Conservation (phyloP, 345 rosid genomes). For the Capsella bursapastoris region DNA sequence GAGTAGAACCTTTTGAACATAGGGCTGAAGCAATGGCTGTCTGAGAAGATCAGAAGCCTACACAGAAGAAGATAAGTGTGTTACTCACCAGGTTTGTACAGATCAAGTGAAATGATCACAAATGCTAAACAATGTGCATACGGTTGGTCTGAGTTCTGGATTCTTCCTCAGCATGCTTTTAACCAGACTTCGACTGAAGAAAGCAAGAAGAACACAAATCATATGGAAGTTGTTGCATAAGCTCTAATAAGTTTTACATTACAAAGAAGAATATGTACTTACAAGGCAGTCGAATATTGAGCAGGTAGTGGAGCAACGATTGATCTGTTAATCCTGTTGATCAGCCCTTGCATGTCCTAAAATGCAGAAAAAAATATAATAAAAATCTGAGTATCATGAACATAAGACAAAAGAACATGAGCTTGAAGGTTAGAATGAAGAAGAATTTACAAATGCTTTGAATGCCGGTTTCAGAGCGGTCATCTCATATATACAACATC, state of each 20-base stretch:
- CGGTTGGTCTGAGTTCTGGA: slow-evolving; percentile 96
- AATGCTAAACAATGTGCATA: slow-evolving; percentile 49
- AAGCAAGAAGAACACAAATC: slow-evolving; percentile 18
- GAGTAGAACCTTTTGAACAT: slow-evolving; percentile 71
- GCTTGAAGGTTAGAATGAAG: slow-evolving; percentile 20
- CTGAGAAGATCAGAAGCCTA: slow-evolving; percentile 94
- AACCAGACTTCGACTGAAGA: slow-evolving; percentile 85
- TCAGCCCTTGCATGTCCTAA: slow-evolving; percentile 99
- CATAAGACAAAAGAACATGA: slow-evolving; percentile 18
- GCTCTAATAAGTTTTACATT: too few species aligned
- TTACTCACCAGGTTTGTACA: slow-evolving; percentile 18
- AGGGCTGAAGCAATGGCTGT: slow-evolving; percentile 78
- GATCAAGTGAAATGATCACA: slow-evolving; percentile 8
- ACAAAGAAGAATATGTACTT: slow-evolving; percentile 47
- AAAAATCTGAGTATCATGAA: slow-evolving; percentile 1
- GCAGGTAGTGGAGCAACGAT: slow-evolving; percentile 95
- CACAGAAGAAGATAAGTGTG: slow-evolving; percentile 28
- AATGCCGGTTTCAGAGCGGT: slow-evolving; percentile 90
- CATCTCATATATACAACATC: slow-evolving; percentile 99
- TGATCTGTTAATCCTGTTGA: slow-evolving; percentile 92
- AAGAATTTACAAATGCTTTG: slow-evolving; percentile 86
- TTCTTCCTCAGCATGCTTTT: slow-evolving; percentile 99
- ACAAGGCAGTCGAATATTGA: slow-evolving; percentile 87
- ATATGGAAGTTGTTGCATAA: slow-evolving; percentile 20
- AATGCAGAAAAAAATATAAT: slow-evolving; percentile 22